Percentiles rank a stretch among this genome's conserved stretches.
Conservation (phyloP, 1,284 basidiomycete species). For the Neonothopanus nambi region DNA sequence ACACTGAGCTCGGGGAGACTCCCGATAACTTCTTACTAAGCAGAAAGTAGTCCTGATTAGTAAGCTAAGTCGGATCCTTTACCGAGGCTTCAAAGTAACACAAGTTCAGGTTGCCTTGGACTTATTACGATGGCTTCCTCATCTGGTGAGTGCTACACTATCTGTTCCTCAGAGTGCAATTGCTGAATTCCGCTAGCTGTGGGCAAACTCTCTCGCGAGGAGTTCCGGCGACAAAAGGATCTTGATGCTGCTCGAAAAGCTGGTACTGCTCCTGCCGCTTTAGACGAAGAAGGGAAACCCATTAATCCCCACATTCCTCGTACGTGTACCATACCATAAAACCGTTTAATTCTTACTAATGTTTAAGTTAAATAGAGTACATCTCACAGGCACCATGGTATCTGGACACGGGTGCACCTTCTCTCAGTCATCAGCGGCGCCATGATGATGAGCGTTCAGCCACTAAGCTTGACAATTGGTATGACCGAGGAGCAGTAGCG, state of each 20-base stretch:
- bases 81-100: too few species aligned
- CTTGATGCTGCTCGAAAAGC: constrained; percentile 96
- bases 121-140: constrained; percentile 12
- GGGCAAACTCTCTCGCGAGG: constrained; percentile 90
- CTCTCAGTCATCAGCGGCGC: constrained; percentile 87
- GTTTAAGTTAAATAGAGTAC: constrained; percentile 61
- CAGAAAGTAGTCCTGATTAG: too few species aligned
- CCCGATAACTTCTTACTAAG: too few species aligned
- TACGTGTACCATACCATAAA: constrained; percentile 41
- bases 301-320: constrained; percentile 99
- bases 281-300: constrained; percentile 91
- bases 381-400: constrained; percentile 99
- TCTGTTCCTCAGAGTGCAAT: background rate
- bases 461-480: constrained; percentile 87
- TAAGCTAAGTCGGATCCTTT: too few species aligned
- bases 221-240: constrained; percentile 93
- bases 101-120: too few species aligned
- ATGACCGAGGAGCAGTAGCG: constrained; percentile 84
- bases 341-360: constrained; percentile 9
- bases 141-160: constrained; percentile 6
- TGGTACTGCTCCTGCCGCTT: constrained; percentile 92
- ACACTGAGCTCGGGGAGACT: too few species aligned
- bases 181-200: constrained; percentile 8
- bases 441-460: constrained; percentile 66
- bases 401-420: constrained; percentile 87